Base-by-base conservation (phyloP, 495 filamentous ascomycete genomes). In the Hyaloscypha variabilis region DNA sequence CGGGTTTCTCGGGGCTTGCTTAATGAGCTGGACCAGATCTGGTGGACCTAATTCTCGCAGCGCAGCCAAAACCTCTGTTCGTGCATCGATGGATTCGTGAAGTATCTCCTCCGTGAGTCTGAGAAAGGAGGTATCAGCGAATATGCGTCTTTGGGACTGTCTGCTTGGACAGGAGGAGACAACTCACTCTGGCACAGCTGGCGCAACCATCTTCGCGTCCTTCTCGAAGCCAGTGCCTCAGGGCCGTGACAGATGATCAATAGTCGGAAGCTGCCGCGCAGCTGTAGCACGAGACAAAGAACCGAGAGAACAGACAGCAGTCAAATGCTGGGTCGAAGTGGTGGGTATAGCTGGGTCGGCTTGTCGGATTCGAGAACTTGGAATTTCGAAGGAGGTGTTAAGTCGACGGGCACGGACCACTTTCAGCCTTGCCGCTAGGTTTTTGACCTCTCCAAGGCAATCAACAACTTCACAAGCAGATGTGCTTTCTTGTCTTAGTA, bases 11-110 rank as follows among this genome's bases (percentile, higher is more conserved):
- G 83, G 77, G 50, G 91, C 88, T 67, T 96, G 92, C 76, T 97
- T 97, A 67, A 96, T 86, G 58, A 99, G 83, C 78, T 98, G 95
- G 23, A 97, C 95, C 28, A 99, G 83, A 73, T 99, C 95, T 30
- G 95, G 95, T 8, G 95, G 96, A 30, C 95, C 95, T 63, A 98
- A 84, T 82, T 99, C 95, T 69, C 95, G 89, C 64, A 98, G 81
- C 31, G 87, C 83, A 72, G 88, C 84, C 23, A 99, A 83, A 10
- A 90, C 87, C 68, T 98, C 95, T 71, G 94, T 92, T 71, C 95
- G 90, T 71, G 92, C 86, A 76, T 94, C 92, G 73, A 97, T 88
- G 46, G 93, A 92, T 67, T 96, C 89, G 72, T 91, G 91, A 42
- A 95, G 82, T 51, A 94, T 87, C 73, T 97, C 91, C 77, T 98